These are phyloP conservation scores for Handroanthus guayacan DNA, from an alignment of 257 asterid genomes.

Conservation along the genomic window DNA sequence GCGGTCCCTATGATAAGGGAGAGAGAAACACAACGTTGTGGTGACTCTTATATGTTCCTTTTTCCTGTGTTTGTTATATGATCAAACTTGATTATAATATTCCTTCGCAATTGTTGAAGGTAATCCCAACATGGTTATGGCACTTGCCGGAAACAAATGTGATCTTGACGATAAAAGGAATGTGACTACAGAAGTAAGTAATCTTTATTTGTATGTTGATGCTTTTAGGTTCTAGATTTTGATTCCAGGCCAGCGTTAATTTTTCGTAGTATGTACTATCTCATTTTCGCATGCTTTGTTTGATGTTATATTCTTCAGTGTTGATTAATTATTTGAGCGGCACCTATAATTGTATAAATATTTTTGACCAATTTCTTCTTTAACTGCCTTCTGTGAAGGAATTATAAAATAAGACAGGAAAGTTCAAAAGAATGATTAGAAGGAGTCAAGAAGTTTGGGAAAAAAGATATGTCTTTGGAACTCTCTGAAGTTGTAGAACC, in stretches of 20 bases:
- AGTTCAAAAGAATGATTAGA: neutral
- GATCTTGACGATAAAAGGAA: constrained; percentile 89
- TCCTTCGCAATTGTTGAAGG: constrained; percentile 49
- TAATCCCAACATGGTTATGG: constrained; percentile 89
- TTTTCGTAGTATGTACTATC: constrained; percentile 17
- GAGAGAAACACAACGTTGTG: neutral
- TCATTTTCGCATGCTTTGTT: constrained; percentile 18
- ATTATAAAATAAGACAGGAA: neutral
- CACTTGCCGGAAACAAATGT: constrained; percentile 93
- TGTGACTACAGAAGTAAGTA: constrained; percentile 79
- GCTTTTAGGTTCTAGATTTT: constrained; percentile 22
- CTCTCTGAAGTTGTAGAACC: neutral
- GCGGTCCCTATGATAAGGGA: constrained; percentile 21
- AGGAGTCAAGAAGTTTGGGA: neutral
- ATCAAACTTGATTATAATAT: constrained; percentile 22
- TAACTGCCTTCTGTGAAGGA: neutral
- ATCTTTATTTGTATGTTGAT: constrained; percentile 3
- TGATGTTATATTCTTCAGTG: constrained; percentile 3
- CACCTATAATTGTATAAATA: neutral
- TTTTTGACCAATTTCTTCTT: constrained; percentile 10
- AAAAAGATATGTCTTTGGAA: neutral
- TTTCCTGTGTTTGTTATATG: constrained; percentile 7
- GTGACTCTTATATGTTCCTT: constrained; percentile 18
- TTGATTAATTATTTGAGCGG: constrained; percentile 12
- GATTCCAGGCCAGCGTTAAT: constrained; percentile 6